Base-by-base conservation (phyloP, 768 basidiomycete genomes). In the Suillus subalutaceus region DNA sequence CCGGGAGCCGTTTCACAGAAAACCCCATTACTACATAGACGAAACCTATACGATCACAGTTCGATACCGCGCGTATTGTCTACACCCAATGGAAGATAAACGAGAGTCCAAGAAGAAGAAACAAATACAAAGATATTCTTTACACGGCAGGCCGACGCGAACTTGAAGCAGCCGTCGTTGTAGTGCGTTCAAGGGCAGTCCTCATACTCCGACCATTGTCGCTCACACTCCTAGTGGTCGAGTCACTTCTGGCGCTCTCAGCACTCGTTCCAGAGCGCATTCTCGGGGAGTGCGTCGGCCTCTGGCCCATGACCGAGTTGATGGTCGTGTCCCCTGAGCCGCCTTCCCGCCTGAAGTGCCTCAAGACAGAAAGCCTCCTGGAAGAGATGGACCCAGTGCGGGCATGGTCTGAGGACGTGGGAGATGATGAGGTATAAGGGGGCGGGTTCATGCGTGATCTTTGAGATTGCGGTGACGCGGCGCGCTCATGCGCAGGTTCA, bases 371-470 rank as follows among this genome's bases (percentile, higher is more conserved):
- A 2, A n/a, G 4, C 35, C 41, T 60, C 53, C 44, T 67, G 18
- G 32, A 35, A 7, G 43, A 18, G 13, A 4, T 32, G 20, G 20
- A 35, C 32, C 10, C 50, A 32, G 1, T 43, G 30, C 65, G 63
- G 5, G 63, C 2, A 16, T 48, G 37, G 7, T 48, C 35, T 13
- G 55, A 67, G 6, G 15, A 38, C 6, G 62, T 32, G 1, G 69
- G 65, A 8, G 48, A 52, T 23, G 65, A 61, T 13, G 65, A 63
- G 35, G 71, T 65, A 46, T 76, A 76, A 6, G 75, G 66, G 4
- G 76, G 75, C 18, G 76, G 75, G 50, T 76, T 76, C 64, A 76
- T 53, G 1, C 75, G 69, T 12, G 40, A 32, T 10, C 72, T 69
- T 41, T 40, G 68, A 38, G 55, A 64, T 6, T 68, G 46, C 0